Base-by-base conservation (phyloP, 2,329 filamentous ascomycete genomes). In the Neofusicoccum ribis region DNA sequence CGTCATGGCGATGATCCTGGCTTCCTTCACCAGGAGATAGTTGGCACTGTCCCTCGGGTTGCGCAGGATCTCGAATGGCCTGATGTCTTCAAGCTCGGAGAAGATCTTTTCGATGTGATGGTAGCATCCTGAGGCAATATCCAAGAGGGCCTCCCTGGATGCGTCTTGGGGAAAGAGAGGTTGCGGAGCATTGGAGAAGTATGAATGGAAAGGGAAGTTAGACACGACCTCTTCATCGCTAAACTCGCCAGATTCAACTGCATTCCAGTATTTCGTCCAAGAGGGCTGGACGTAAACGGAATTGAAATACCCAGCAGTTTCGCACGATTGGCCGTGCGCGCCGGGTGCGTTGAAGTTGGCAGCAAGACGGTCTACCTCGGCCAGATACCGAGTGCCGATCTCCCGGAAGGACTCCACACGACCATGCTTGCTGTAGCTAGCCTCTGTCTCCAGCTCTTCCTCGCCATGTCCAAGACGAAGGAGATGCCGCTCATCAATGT, bases 1-100 rank as follows among this genome's bases (percentile, higher is more conserved):
- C 17, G 95, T 99, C 96, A 99, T 99, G 65, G 95, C 96, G 69
- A 99, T 90, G 68, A 99, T 95, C 41, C 95, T 89, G n/a, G 96
- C 96, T 78, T 98, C 94, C 72, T 93, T 97, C 5, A 93, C 90
- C 39, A 99, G 86, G 5, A 99, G 87, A 73, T 99, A 99, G 77
- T 98, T 98, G 60, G 93, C 91, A 80, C 96, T 97, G 76, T 99
- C 95, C 41, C 91, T 89, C 68, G 93, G 91, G 64, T 90, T 89
- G 60, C 93, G 88, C 64, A 99, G 81, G 59, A 99, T 93, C 79
- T 99, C 95, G 73, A 99, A 99, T 0, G 95, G 96, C 70, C 93
- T 86, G 51, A 96, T 94, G 74, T 98, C 93, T 69, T 93, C 92
- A 54, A 99, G 83, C 76, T 98, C 93, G 0, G 90, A 88, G 74